Base-by-base conservation (phyloP, 2,329 filamentous ascomycete species). In the Aureobasidium mangrovei region DNA sequence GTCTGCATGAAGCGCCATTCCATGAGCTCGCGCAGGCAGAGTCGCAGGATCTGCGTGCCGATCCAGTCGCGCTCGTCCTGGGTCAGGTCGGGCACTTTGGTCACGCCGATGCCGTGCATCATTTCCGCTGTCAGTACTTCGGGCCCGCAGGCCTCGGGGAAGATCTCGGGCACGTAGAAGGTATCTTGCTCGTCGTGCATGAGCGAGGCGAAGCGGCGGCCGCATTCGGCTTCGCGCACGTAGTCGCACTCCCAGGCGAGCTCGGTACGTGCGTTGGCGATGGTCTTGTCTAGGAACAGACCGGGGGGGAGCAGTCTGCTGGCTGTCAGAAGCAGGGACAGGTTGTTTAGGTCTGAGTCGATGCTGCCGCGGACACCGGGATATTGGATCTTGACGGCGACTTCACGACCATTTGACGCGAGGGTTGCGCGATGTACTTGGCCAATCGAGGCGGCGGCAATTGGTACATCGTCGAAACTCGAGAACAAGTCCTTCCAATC, bases 1-100 rank as follows among this genome's bases (percentile, higher is more conserved):
- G 93, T 98, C 73, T 98, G 93, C 93, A 98, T 98, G 74, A 95
- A 97, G 57, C 79, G 84, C 80, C 96, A 97, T 70, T 95, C 89
- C 60, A 85, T 85, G 62, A 97, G 91, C 72, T 97, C 93, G 56
- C 91, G 85, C 38, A 97, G 79, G 67, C 90, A 97, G 8, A 98
- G 83, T 3, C 90, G 86, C 51, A 97, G 79, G 60, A 97, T 88
- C 64, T 97, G 88, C 0, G 89, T 93, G 52, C 93, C 93, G 64
- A 98, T 95, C 88, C 91, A 96, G 73, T 98, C 90, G 57, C 85
- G 83, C 69, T 97, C 89, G 48, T 82, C 77, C 67, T 97, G 91
- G 0, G 80, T 84, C 56, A 97, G 84, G 42, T 79, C 76, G 2
- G 59, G 57, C 53, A 89, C 78, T 59, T 90, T 88, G 8, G 93